Percentiles rank a stretch among this genome's conserved stretches.
phyloP scores from a whole-genome alignment of 1,284 basidiomycete species.

The Ustilago curta region DNA sequence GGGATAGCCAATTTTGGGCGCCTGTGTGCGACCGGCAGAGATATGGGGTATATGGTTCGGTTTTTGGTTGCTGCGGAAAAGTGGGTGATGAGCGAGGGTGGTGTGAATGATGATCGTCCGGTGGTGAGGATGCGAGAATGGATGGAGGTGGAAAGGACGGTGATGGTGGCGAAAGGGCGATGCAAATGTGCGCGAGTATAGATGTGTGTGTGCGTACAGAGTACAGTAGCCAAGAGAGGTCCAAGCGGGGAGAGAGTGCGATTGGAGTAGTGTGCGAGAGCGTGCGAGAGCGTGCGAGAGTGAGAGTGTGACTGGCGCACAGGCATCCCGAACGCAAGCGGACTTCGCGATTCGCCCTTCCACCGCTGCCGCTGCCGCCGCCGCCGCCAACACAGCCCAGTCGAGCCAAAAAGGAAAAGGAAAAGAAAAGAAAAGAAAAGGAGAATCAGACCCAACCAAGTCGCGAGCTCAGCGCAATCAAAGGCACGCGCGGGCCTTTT shows the following conservation, averaged over 20 bases:
- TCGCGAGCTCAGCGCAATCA: too few species aligned
- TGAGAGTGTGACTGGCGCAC: constrained; percentile 12
- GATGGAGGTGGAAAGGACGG: neutral
- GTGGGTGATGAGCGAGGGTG: neutral
- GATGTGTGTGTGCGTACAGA: constrained; percentile 3
- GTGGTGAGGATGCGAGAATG: neutral
- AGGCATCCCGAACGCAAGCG: constrained; percentile 33
- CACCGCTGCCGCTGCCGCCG: neutral
- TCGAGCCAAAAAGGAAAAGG: neutral
- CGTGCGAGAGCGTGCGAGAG: too few species aligned
- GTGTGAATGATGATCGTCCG: neutral
- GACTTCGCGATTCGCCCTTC: constrained; percentile 11
- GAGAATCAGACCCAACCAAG: too few species aligned
- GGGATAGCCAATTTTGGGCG: neutral
- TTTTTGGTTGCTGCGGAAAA: neutral
- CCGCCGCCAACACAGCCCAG: neutral
- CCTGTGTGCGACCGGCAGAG: neutral
- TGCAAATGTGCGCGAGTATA: neutral
- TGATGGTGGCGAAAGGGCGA: neutral
- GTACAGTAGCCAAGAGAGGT: constrained; percentile 6
- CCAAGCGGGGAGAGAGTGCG: constrained; percentile 3
- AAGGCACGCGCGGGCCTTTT: constrained; percentile 7
- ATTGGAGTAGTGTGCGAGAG: constrained; percentile 1
- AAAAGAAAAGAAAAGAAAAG: too few species aligned
- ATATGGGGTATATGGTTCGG: neutral